Percentiles rank a stretch among this genome's conserved stretches.
Evolutionary conservation across 164 flowering plant species (phyloP).

Genomic region (Macadamia tetraphylla): DNA sequence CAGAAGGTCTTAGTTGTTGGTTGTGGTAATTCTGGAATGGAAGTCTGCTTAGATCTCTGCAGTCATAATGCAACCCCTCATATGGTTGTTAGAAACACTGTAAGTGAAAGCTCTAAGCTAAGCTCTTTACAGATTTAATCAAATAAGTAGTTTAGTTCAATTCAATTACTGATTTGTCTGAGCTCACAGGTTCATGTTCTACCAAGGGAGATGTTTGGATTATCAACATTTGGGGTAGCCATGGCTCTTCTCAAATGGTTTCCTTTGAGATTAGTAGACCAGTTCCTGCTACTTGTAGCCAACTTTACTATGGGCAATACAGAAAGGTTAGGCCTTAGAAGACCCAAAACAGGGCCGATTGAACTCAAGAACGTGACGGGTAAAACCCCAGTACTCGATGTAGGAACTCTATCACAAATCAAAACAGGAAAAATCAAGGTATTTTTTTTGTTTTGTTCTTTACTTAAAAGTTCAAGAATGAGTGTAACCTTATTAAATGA

Average conservation of each 20-base stretch:
- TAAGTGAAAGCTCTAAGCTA: constrained; percentile 37
- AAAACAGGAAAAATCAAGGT: constrained; percentile 86
- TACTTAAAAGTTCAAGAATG: neutral
- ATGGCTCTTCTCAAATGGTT: constrained; percentile 79
- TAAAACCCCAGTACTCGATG: constrained; percentile 92
- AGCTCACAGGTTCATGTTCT: constrained; percentile 76
- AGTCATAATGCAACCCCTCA: constrained; percentile 77
- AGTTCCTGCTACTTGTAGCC: constrained; percentile 51
- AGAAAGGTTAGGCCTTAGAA: constrained; percentile 61
- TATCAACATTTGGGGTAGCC: constrained; percentile 81
- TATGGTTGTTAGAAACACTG: constrained; percentile 86
- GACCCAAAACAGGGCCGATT: constrained; percentile 94
- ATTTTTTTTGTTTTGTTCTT: constrained; percentile 1
- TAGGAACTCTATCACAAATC: constrained; percentile 71
- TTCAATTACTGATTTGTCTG: too few relatives aligned
- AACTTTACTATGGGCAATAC: constrained; percentile 62
- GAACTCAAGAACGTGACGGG: constrained; percentile 91
- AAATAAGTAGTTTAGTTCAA: too few relatives aligned
- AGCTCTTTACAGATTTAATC: neutral
- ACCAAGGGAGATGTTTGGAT: constrained; percentile 83
- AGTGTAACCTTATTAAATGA: neutral
- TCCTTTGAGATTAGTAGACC: constrained; percentile 74
- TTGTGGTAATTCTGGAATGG: constrained; percentile 99
- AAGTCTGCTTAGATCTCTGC: constrained; percentile 88
- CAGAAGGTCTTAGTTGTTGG: constrained; percentile 83